Percentiles rank a stretch among this genome's conserved stretches.
Conservation (phyloP, 2,329 filamentous ascomycete species). For the Fusarium zealandicum region DNA sequence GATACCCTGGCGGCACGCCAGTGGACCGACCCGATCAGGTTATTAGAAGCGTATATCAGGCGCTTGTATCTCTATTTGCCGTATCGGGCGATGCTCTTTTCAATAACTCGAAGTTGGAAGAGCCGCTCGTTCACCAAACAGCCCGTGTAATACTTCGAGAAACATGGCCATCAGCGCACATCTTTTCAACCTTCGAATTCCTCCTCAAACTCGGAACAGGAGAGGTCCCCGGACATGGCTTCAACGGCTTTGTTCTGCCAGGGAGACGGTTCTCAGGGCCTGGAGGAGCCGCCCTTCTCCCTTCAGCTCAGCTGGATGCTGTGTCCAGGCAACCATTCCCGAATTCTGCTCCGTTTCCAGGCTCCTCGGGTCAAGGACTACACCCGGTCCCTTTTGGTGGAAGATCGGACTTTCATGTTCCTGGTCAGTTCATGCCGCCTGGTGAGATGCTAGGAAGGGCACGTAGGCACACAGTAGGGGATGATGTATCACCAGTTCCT, state of each 20-base stretch:
- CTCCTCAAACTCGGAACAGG: constrained; percentile 57
- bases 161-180: constrained; percentile 55
- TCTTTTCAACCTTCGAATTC: constrained; percentile 58
- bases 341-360: constrained; percentile 17
- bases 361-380: constrained; percentile 15
- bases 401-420: constrained; percentile 22
- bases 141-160: constrained; percentile 56
- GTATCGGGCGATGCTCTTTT: constrained; percentile 53
- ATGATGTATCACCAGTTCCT: constrained; percentile 31
- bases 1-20: constrained; percentile 9
- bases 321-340: constrained; percentile 20
- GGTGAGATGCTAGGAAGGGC: constrained; percentile 26
- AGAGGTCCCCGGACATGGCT: constrained; percentile 47
- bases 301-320: constrained; percentile 20
- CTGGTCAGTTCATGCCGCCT: constrained; percentile 20
- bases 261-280: constrained; percentile 14
- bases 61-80: constrained; percentile 58
- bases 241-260: constrained; percentile 46
- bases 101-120: constrained; percentile 53
- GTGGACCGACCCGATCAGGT: constrained; percentile 34
- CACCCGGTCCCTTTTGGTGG: constrained; percentile 21
- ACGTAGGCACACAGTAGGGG: constrained; percentile 38
- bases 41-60: constrained; percentile 60
- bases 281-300: constrained; percentile 13
- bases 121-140: constrained; percentile 52